phyloP scores from a whole-genome alignment of 108 stramenopile species.

The Fragilaria crotonensis region DNA sequence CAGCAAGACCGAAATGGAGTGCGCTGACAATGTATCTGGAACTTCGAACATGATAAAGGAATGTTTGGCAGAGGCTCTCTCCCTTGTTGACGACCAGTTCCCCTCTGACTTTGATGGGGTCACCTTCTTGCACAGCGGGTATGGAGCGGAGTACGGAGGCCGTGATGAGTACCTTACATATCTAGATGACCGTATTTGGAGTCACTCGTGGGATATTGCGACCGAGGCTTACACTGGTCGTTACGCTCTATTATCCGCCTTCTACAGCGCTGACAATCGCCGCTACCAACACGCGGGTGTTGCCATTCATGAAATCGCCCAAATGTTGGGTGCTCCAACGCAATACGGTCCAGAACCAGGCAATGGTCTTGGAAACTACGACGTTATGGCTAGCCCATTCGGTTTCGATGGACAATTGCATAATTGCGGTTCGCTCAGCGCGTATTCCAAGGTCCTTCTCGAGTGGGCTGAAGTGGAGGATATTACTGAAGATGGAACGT shows the following conservation, averaged over 20 bases:
- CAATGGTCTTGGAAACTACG: conserved; percentile 25
- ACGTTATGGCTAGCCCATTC: conserved; percentile 28
- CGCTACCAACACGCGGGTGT: conserved; percentile 10
- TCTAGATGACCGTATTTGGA: conserved; percentile 26
- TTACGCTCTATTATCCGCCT: conserved; percentile 10
- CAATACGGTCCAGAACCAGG: conserved; percentile 23
- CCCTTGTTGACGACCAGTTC: background rate
- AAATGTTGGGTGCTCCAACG: conserved; percentile 17
- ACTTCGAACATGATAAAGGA: background rate
- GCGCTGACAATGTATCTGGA: background rate
- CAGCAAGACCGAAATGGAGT: background rate
- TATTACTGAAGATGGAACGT: conserved; percentile 27
- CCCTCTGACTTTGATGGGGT: conserved; percentile 35
- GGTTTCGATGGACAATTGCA: conserved; percentile 25
- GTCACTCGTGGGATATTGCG: conserved; percentile 18
- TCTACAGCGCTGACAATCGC: background rate
- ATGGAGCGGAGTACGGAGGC: conserved; percentile 57
- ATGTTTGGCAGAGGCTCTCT: background rate
- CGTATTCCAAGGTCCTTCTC: conserved; percentile 42
- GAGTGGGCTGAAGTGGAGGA: conserved; percentile 41
- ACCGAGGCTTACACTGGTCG: conserved; percentile 1
- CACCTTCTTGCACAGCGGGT: conserved; percentile 54
- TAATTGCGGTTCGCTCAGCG: conserved; percentile 31
- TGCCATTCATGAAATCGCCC: conserved; percentile 24
- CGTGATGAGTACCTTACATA: conserved; percentile 22